phyloP scores from a whole-genome alignment of 2,329 filamentous ascomycete genomes.

The Microcyclospora tardicrescens region DNA sequence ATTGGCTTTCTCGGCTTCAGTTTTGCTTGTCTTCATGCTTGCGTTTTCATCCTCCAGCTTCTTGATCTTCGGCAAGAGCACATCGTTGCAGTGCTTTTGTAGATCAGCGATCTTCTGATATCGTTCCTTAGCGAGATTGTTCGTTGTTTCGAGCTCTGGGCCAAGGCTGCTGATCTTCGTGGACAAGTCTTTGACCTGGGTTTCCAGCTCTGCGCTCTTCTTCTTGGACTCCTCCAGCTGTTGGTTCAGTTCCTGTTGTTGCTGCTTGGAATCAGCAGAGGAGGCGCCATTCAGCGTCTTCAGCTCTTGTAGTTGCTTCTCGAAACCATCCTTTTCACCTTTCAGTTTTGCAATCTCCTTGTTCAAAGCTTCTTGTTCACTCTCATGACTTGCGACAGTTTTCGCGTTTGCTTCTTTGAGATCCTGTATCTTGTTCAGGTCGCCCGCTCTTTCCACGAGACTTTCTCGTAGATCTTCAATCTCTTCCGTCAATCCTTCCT shows the following conservation, averaged over 20 bases:
- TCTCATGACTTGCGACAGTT: conserved; percentile 16
- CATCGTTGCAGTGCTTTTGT: conserved; percentile 65
- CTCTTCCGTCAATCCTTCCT: conserved; percentile 14
- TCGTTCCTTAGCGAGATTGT: conserved; percentile 72
- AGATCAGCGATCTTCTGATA: conserved; percentile 82
- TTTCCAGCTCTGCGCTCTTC: conserved; percentile 40
- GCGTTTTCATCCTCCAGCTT: conserved; percentile 64
- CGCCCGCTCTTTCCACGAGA: conserved; percentile 13
- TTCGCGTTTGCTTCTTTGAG: conserved; percentile 15
- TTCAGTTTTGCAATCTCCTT: conserved; percentile 12
- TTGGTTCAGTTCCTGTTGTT: conserved; percentile 36
- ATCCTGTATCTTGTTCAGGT: conserved; percentile 17
- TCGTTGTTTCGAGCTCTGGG: conserved; percentile 71
- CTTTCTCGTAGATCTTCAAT: conserved; percentile 15
- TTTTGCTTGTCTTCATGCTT: conserved; percentile 59
- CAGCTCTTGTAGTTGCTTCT: conserved; percentile 32
- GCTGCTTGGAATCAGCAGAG: conserved; percentile 37
- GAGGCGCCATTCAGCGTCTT: conserved; percentile 16
- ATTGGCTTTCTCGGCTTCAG: conserved; percentile 53
- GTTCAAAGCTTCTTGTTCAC: conserved; percentile 10
- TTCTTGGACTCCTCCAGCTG: conserved; percentile 39
- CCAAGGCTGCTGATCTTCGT: conserved; percentile 56
- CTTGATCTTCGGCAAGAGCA: conserved; percentile 67
- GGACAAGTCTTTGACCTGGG: conserved; percentile 55
- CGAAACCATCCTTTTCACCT: conserved; percentile 12